Evolutionary conservation across 2,329 filamentous ascomycete species (phyloP), one percentile per base, ranked within the genome.

Genomic region (Metarhizium album): DNA sequence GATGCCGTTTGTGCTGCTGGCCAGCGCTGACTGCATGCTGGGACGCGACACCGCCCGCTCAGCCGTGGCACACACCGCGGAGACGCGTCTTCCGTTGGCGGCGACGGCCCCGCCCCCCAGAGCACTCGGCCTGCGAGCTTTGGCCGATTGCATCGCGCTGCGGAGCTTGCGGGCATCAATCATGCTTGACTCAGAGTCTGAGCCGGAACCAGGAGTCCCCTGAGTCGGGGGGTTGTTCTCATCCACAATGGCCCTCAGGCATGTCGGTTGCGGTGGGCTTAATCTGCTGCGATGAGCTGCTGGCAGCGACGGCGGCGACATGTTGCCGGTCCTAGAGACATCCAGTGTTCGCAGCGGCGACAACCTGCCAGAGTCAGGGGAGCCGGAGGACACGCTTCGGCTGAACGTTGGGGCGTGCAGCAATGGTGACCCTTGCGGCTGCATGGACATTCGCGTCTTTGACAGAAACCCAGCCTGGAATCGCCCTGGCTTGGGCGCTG

Each of bases 401-500:
- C 76, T 76, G 52, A 83, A 67, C 7, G 74, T 74, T 14, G 80
- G 77, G 2, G 76, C 70, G 14, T 70, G 69, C 14, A 79, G 75
- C 4, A 79, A 67, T 3, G 86, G 84, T 3, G 86, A 89, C 48
- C 78, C 83, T 45, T 77, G 72, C 2, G 56, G 45, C 40, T 67
- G 68, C 37, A 69, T 61, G 2, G 73, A 71, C 2, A 64, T 60
- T 42, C 70, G 67, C 40, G 67, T 60, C 62, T 78, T 79, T 71
- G 87, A 82, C 23, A 97, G 71, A 65, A 95, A 95, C 4, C 91
- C 91, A 2, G 90, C 79, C 60, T 95, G 87, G 70, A 97, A 97
- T 42, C 91, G 80, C 68, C 79, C 86, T 47, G 80, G 79, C 59
- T 87, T 87, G 33, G 67, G 58, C 22, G 42, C 37, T 14, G 14